Conservation (phyloP, 1,284 basidiomycete species). For the Pseudozyma tsukubaensis region DNA sequence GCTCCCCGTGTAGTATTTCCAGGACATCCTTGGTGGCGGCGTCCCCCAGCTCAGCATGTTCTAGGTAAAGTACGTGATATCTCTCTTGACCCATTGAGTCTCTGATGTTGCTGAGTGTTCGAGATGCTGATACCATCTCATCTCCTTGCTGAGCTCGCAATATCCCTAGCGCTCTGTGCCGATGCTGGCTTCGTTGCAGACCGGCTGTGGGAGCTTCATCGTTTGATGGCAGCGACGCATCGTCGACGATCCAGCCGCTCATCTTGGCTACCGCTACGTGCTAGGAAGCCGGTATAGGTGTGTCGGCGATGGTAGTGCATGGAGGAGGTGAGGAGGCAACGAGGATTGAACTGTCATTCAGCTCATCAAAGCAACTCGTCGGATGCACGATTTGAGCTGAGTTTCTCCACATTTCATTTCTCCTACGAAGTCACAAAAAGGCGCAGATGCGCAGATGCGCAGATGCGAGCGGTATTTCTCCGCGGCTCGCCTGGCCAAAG, state of each 20-base stretch:
- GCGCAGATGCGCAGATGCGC: no score
- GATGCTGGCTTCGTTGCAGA: constrained; percentile 1
- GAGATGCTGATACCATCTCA: constrained; percentile 8
- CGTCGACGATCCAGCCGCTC: constrained; percentile 16
- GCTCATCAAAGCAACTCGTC: no score
- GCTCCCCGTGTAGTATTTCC: constrained; percentile 1
- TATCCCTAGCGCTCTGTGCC: constrained; percentile 17
- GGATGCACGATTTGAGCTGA: neutral
- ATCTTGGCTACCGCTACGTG: neutral
- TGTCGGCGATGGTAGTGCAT: neutral
- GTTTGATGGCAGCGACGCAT: constrained; percentile 21
- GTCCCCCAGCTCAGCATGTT: constrained; percentile 22
- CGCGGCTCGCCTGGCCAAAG: neutral
- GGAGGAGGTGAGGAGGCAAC: no score
- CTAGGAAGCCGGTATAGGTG: neutral
- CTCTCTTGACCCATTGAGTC: constrained; percentile 3
- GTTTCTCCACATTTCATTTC: neutral
- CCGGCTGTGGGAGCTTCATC: neutral
- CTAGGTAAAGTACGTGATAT: constrained; percentile 20
- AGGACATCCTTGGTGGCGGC: constrained; percentile 6
- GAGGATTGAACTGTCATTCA: no score
- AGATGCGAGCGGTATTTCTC: no score
- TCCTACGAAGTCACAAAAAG: neutral
- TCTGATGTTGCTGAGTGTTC: neutral
- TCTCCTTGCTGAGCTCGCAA: constrained; percentile 14